Conservation (phyloP, 2,329 filamentous ascomycete genomes). For the Knoxdaviesia capensis region DNA sequence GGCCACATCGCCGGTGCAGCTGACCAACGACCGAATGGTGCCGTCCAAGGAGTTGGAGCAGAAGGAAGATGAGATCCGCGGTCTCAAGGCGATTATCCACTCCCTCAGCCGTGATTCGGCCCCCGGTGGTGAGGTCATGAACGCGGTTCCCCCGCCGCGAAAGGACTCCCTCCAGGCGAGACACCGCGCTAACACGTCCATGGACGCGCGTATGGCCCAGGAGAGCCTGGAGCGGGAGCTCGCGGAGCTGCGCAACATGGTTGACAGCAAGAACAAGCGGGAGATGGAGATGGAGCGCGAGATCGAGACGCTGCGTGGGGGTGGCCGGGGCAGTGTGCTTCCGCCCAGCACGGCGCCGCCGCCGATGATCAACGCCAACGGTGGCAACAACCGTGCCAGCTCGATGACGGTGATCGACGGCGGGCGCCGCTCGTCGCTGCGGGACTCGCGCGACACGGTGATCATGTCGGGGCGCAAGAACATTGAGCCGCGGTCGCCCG, state of each 20-base stretch:
- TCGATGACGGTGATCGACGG: constrained; percentile 17
- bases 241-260: constrained; percentile 50
- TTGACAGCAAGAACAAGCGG: constrained; percentile 50
- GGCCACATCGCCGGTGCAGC: background rate
- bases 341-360: background rate
- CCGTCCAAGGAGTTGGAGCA: constrained; percentile 64
- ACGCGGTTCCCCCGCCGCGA: constrained; percentile 3
- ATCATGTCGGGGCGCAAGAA: constrained; percentile 28
- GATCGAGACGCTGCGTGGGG: constrained; percentile 42
- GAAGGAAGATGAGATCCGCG: constrained; percentile 92
- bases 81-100: constrained; percentile 94
- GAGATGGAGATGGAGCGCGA: constrained; percentile 81
- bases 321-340: constrained; percentile 11
- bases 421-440: constrained; percentile 33
- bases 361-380: constrained; percentile 4
- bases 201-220: constrained; percentile 34
- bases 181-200: constrained; percentile 27
- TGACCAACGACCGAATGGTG: constrained; percentile 21
- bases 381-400: constrained; percentile 25
- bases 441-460: constrained; percentile 48
- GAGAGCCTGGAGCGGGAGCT: constrained; percentile 67
- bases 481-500: constrained; percentile 24
- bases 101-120: constrained; percentile 61
- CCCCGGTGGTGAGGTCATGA: background rate
- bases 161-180: constrained; percentile 15